Evolutionary conservation across 1,284 basidiomycete species (phyloP).

Genomic region (Papiliotrema terrestris): DNA sequence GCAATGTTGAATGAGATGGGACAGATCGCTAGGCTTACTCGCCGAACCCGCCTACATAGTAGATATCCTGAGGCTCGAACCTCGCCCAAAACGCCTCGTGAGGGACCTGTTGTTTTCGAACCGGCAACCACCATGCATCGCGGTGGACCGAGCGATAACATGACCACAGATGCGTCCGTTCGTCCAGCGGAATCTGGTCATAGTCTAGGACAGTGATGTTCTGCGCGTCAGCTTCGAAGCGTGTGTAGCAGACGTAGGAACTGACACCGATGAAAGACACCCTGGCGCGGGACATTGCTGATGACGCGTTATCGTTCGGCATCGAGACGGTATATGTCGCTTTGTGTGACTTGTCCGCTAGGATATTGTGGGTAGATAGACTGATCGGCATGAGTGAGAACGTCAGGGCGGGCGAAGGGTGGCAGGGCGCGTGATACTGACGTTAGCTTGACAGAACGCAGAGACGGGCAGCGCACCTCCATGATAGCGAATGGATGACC

Average conservation of each 20-base stretch:
- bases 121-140: conserved; percentile 46
- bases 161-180: conserved; percentile 19
- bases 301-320: conserved; percentile 48
- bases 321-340: conserved; percentile 59
- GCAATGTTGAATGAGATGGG: too few relatives aligned
- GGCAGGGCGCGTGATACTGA: conserved; percentile 54
- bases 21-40: conserved; percentile 52
- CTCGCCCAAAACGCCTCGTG: conserved; percentile 43
- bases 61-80: conserved; percentile 53
- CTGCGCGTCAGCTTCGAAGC: conserved; percentile 11
- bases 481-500: conserved; percentile 60
- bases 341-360: conserved; percentile 49
- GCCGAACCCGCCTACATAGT: conserved; percentile 66
- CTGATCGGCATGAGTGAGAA: conserved; percentile 64
- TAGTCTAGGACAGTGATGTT: conserved; percentile 36
- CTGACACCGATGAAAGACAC: conserved; percentile 59
- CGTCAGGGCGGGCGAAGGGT: conserved; percentile 59
- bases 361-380: conserved; percentile 59
- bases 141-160: conserved; percentile 44
- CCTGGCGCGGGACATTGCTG: conserved; percentile 45
- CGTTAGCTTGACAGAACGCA: conserved; percentile 36
- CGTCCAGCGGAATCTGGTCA: conserved; percentile 18
- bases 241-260: conserved; percentile 1
- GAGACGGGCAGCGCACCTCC: conserved; percentile 55
- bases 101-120: conserved; percentile 20